A percentile compares a stretch with the other conserved stretches of the same genome.
Evolutionary conservation across 495 filamentous ascomycete genomes (phyloP).

Genomic region (Xanthoparmelia taractica): DNA sequence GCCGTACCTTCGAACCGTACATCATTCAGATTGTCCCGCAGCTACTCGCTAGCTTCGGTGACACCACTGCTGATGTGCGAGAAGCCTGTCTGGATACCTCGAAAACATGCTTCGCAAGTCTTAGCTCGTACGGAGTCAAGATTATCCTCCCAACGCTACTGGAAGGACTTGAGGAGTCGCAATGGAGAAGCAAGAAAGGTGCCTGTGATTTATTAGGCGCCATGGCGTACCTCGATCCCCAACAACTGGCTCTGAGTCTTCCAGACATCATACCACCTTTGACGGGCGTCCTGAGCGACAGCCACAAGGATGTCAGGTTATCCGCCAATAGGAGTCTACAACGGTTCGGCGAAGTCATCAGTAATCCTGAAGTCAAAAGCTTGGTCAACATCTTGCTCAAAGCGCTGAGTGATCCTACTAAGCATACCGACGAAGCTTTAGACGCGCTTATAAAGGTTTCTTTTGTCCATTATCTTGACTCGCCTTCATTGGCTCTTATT

Average conservation of each 20-base stretch:
- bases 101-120: constrained; percentile 84
- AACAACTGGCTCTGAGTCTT: constrained; percentile 83
- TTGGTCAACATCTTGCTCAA: constrained; percentile 87
- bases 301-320: constrained; percentile 88
- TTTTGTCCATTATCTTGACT: constrained; percentile 93
- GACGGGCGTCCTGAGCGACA: constrained; percentile 89
- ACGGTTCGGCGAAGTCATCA: constrained; percentile 96
- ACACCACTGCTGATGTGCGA: constrained; percentile 77
- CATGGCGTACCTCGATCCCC: constrained; percentile 95
- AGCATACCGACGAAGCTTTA: constrained; percentile 90
- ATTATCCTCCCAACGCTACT: constrained; percentile 84
- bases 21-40: constrained; percentile 93
- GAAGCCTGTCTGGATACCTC: constrained; percentile 88
- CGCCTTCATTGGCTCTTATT: constrained; percentile 87
- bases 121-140: constrained; percentile 95
- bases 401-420: constrained; percentile 93
- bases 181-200: constrained; percentile 97
- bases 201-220: constrained; percentile 92
- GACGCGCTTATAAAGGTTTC: constrained; percentile 91
- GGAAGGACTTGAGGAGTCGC: constrained; percentile 85
- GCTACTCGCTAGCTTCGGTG: constrained; percentile 80
- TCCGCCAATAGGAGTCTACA: constrained; percentile 94
- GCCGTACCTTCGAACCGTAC: constrained; percentile 87
- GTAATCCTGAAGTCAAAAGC: constrained; percentile 90
- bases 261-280: constrained; percentile 95